Conservation (phyloP, 2,329 filamentous ascomycete genomes). For the Diatrype stigma region DNA sequence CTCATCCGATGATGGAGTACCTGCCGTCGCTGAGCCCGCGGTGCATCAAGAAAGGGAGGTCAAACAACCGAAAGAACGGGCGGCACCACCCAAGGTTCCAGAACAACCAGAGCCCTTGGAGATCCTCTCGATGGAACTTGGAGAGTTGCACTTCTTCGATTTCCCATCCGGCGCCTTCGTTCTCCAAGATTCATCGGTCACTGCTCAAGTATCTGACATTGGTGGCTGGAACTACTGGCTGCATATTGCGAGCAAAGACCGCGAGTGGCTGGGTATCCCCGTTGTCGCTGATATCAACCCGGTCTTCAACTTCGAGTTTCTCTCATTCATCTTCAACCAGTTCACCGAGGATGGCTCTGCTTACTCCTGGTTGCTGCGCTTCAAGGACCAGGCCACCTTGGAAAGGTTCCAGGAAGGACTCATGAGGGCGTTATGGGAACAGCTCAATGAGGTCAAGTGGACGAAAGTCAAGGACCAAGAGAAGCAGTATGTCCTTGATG, state of each 20-base stretch:
- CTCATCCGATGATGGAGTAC: constrained; percentile 11
- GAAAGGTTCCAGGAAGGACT: constrained; percentile 90
- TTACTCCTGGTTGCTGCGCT: constrained; percentile 92
- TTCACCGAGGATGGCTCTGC: constrained; percentile 84
- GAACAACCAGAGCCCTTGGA: constrained; percentile 68
- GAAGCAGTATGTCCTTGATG: constrained; percentile 88
- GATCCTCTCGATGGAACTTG: constrained; percentile 68
- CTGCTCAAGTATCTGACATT: constrained; percentile 77
- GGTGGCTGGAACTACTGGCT: constrained; percentile 96
- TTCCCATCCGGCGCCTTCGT: constrained; percentile 83
- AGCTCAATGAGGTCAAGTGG: constrained; percentile 93
- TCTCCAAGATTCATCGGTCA: constrained; percentile 69
- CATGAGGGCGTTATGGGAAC: constrained; percentile 96
- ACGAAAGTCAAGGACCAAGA: constrained; percentile 87
- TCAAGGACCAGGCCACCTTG: constrained; percentile 75
- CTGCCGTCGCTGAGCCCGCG: constrained; percentile 27
- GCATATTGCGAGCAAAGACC: constrained; percentile 71
- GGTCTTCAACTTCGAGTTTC: constrained; percentile 97
- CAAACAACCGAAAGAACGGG: constrained; percentile 15
- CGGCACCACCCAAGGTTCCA: constrained; percentile 48
- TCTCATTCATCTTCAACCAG: constrained; percentile 99
- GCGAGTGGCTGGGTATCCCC: constrained; percentile 81
- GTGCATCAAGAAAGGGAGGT: constrained; percentile 25
- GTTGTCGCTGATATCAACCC: constrained; percentile 91
- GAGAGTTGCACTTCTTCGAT: constrained; percentile 91